Percentiles rank a stretch among this genome's conserved stretches.
Conservation (phyloP, 1,284 basidiomycete genomes). For the Marasmius fiardii region DNA sequence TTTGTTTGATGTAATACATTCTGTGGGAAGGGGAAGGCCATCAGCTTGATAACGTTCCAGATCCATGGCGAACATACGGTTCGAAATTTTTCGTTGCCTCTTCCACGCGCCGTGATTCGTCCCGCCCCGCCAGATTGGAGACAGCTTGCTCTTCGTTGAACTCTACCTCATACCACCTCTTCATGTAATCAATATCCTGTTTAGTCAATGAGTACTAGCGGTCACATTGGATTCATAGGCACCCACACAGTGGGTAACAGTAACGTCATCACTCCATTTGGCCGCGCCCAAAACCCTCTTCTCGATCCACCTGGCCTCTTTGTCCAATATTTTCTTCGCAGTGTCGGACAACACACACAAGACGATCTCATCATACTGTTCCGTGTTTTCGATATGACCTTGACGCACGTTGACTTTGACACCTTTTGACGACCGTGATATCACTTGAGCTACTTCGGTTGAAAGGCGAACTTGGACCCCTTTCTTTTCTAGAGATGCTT, state of each 20-base stretch:
- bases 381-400: constrained; percentile 14
- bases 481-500: constrained; percentile 8
- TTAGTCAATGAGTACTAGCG: too few species aligned
- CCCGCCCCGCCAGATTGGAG: constrained; percentile 8
- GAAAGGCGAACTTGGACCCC: constrained; percentile 10
- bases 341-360: constrained; percentile 42
- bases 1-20: constrained; percentile 38
- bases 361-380: constrained; percentile 48
- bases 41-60: neutral
- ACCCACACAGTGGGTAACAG: constrained; percentile 35
- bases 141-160: constrained; percentile 12
- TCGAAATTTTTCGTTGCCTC: constrained; percentile 12
- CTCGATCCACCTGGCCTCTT: constrained; percentile 40
- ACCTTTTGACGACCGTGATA: constrained; percentile 10
- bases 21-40: constrained; percentile 15
- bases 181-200: constrained; percentile 15
- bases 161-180: constrained; percentile 14
- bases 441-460: constrained; percentile 10
- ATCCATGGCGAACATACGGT: constrained; percentile 14
- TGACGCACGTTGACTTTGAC: constrained; percentile 5
- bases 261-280: constrained; percentile 38
- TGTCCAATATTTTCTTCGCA: constrained; percentile 39
- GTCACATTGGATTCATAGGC: too few species aligned
- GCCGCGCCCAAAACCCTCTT: constrained; percentile 42
- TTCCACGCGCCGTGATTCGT: constrained; percentile 11